These are phyloP conservation scores for Parafenestella ontariensis DNA, from an alignment of 2,329 filamentous ascomycete species.

Conservation along the genomic window DNA sequence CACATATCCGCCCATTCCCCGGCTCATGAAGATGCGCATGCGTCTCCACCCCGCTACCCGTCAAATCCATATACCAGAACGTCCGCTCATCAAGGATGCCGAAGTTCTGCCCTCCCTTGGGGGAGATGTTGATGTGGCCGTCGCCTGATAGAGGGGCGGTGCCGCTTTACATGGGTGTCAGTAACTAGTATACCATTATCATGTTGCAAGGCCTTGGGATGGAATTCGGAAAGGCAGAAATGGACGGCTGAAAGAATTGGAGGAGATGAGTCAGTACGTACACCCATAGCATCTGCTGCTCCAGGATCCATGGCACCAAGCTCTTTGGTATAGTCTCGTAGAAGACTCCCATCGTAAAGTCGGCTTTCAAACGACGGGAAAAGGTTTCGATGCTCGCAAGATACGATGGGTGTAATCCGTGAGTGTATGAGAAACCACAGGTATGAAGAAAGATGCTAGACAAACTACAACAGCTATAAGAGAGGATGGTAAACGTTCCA, in stretches of 20 bases:
- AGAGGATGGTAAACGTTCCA: no score
- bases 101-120: slow-evolving; percentile 52
- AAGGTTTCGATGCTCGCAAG: no score
- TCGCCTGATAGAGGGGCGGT: slow-evolving; percentile 50
- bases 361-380: no score
- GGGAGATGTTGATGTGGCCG: slow-evolving; percentile 56
- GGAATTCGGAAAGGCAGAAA: no score
- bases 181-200: no score
- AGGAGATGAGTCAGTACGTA: background rate
- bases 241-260: no score
- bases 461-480: no score
- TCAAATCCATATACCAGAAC: slow-evolving; percentile 57
- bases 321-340: slow-evolving; percentile 52
- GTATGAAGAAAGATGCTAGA: no score
- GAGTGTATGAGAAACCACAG: no score
- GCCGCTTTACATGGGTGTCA: slow-evolving; percentile 19
- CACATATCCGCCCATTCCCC: slow-evolving; percentile 51
- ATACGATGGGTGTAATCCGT: no score
- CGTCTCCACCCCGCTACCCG: slow-evolving; percentile 54
- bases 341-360: slow-evolving; percentile 54
- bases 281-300: slow-evolving; percentile 55
- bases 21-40: slow-evolving; percentile 52
- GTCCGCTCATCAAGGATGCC: slow-evolving; percentile 38
- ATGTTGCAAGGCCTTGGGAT: no score
- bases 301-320: slow-evolving; percentile 51